Conservation (phyloP, 2,329 filamentous ascomycete genomes). For the Diplodia scrobiculata region DNA sequence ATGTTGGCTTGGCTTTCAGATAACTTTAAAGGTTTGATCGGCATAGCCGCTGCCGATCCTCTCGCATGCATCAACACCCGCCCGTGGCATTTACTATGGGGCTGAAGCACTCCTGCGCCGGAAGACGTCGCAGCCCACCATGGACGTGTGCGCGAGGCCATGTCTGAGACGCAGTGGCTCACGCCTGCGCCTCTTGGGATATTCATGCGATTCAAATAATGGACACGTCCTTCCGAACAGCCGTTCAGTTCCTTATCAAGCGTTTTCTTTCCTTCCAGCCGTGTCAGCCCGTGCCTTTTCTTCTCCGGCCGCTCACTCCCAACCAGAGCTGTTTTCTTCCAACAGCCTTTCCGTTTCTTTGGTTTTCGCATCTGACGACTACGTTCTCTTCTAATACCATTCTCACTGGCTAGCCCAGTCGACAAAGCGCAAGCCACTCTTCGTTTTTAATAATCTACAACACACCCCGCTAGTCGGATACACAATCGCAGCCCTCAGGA, state of each 20-base stretch:
- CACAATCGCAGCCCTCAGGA: background rate
- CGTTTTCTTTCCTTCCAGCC: slow-evolving; percentile 17
- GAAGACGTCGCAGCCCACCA: slow-evolving; percentile 13
- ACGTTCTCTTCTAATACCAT: slow-evolving; percentile 16
- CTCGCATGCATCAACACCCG: slow-evolving; percentile 11
- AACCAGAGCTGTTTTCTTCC: background rate
- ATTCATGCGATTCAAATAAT: slow-evolving; percentile 24
- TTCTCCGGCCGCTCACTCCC: background rate
- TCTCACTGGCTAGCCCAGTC: slow-evolving; percentile 13
- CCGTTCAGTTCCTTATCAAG: slow-evolving; percentile 19
- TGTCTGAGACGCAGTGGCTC: slow-evolving; percentile 21
- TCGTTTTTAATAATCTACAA: background rate
- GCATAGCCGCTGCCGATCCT: slow-evolving; percentile 6
- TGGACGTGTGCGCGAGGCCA: background rate
- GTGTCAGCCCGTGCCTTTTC: slow-evolving; percentile 11
- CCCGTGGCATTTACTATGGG: slow-evolving; percentile 7
- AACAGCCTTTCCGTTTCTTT: background rate
- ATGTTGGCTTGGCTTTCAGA: slow-evolving; percentile 17
- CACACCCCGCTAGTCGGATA: slow-evolving; percentile 5
- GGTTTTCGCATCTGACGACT: slow-evolving; percentile 13
- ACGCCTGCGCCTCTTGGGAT: background rate
- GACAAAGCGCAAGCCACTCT: slow-evolving; percentile 13
- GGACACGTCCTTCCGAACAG: slow-evolving; percentile 7
- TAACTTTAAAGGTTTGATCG: slow-evolving; percentile 23
- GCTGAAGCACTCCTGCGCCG: slow-evolving; percentile 21